Evolutionary conservation across 192 early-diverging fungal species (phyloP), one percentile per base, ranked within the genome.

Genomic region (Pecoramyces ruminantium): DNA sequence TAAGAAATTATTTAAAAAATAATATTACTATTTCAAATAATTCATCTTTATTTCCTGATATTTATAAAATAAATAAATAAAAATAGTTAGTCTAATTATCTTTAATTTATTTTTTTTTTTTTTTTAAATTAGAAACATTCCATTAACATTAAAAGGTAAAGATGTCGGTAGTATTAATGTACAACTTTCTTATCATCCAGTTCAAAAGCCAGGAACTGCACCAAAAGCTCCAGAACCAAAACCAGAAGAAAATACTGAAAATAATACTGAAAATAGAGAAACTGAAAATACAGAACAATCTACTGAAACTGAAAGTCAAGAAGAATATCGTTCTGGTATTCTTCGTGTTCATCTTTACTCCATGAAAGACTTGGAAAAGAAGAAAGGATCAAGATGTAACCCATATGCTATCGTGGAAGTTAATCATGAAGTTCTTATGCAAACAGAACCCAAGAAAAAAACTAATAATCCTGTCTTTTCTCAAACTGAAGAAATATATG

Each of bases 391-490:
- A 25, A 79, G 78, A 67, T 25, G 4, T 4, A 67, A 67, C 9
- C 51, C 51, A 67, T 67, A 67, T 67, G 25, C 25, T n/a, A 2
- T n/a, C n/a, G 51, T 67, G 4, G 51, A 67, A 67, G 9, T 67
- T 67, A 67, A 67, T 67, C 51, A 67, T n/a, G 51, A 67, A 40
- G 18, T 11, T 11, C 21, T 83, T 30, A 78, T 77, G 14, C 83
- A 83, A 29, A 94, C 95, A 28, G 92, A 91, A 67, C 85, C 85
- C 29, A 89, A 91, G 79, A 94, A 90, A 79, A 88, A 91, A 81
- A 95, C 91, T 27, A 89, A 90, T 81, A 93, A 91, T 79, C 96
- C 96, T 38, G 88, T 91, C 34, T 98, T 94, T 94, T 92, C 93
- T 79, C 86, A 88, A 11, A 88, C 87, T 80, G 85, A 90, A 67